phyloP scores from a whole-genome alignment of 805 yeast species.

The Priceomyces medius region DNA sequence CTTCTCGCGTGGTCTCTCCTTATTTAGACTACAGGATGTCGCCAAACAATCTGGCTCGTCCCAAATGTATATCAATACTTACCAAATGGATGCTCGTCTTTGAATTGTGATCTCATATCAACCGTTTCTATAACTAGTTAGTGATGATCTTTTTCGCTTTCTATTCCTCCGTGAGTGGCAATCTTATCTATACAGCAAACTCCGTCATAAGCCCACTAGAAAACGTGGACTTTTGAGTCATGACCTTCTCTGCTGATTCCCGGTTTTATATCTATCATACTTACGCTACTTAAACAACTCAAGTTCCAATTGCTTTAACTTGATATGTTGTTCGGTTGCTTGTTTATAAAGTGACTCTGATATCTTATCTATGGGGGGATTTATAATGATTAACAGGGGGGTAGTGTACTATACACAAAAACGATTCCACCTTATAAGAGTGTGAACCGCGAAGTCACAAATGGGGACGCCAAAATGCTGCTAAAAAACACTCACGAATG shows the following conservation, averaged over 20 bases:
- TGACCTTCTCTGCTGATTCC: too few species aligned
- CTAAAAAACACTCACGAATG: constrained; percentile 1
- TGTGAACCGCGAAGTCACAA: constrained; percentile 1
- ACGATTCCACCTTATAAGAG: neutral
- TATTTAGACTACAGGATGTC: too few species aligned
- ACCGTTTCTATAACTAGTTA: constrained; percentile 1
- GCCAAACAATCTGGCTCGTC: too few species aligned
- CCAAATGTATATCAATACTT: too few species aligned
- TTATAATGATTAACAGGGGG: constrained; percentile 5
- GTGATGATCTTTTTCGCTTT: neutral
- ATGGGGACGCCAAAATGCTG: constrained; percentile 2
- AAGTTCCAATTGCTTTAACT: neutral
- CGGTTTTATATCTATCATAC: too few species aligned
- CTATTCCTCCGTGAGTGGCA: neutral
- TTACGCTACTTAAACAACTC: neutral
- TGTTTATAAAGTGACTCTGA: constrained; percentile 1
- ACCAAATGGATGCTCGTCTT: constrained; percentile 95
- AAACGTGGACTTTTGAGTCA: too few species aligned
- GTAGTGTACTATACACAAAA: constrained; percentile 2
- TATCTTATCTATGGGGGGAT: constrained; percentile 5
- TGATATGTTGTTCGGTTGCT: neutral
- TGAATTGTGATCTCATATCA: constrained; percentile 83
- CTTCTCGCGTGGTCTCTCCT: neutral
- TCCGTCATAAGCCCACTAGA: too few species aligned
- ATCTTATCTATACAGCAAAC: constrained; percentile 1